A percentile compares a stretch with the other conserved stretches of the same genome.
Evolutionary conservation across 495 filamentous ascomycete species (phyloP).

Genomic region (Hypoxylon intermedium): DNA sequence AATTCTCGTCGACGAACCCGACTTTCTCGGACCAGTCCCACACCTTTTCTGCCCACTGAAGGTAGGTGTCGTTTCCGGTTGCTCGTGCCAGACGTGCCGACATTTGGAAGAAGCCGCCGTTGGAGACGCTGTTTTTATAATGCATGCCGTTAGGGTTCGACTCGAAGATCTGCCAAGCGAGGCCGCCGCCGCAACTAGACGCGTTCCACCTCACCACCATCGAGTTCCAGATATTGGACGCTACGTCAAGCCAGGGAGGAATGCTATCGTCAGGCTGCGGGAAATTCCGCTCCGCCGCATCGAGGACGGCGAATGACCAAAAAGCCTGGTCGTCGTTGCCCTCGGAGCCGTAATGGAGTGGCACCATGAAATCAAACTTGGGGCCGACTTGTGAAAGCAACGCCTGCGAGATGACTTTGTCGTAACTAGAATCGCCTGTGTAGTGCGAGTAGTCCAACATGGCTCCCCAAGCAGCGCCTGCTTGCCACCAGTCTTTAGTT

Average conservation of each 20-base stretch:
- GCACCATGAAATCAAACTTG: conserved; percentile 65
- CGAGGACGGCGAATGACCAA: conserved; percentile 77
- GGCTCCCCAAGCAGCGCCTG: conserved; percentile 72
- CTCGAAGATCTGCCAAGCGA: conserved; percentile 85
- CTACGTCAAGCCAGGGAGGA: conserved; percentile 69
- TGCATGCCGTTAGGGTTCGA: conserved; percentile 73
- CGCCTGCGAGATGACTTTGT: conserved; percentile 69
- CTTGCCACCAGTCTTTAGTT: conserved; percentile 82
- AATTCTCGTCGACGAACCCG: no score
- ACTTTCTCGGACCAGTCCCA: conserved; percentile 70
- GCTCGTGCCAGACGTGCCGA: conserved; percentile 71
- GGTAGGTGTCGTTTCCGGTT: conserved; percentile 69
- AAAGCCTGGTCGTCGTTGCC: conserved; percentile 83
- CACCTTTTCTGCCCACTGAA: conserved; percentile 70
- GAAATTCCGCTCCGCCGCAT: conserved; percentile 76
- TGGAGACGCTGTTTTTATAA: conserved; percentile 76
- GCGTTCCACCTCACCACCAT: conserved; percentile 71
- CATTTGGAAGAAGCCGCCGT: conserved; percentile 73
- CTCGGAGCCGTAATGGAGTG: conserved; percentile 50
- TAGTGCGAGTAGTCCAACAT: conserved; percentile 87
- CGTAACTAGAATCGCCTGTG: conserved; percentile 77
- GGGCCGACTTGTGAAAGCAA: conserved; percentile 70
- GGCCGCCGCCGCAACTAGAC: conserved; percentile 69
- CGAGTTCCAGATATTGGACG: conserved; percentile 53
- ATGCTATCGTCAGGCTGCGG: conserved; percentile 63